Evolutionary conservation across 2,329 filamentous ascomycete genomes (phyloP).

Genomic region (Zymoseptoria brevis): DNA sequence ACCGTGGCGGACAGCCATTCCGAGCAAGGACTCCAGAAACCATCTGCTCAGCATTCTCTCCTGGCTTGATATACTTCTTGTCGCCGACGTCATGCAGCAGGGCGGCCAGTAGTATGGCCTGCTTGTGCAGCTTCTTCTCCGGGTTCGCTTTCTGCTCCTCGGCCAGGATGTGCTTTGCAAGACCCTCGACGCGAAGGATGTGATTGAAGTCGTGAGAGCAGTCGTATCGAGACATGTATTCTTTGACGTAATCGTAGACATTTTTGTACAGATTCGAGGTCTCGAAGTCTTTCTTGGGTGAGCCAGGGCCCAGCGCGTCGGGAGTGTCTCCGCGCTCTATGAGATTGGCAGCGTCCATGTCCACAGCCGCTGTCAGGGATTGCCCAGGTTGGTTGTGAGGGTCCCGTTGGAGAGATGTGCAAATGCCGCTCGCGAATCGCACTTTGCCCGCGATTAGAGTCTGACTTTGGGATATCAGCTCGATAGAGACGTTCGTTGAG

Average conservation of each 20-base stretch:
- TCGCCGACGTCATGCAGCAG: constrained; percentile 86
- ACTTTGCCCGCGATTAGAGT: neutral
- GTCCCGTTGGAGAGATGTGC: neutral
- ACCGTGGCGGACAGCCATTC: constrained; percentile 47
- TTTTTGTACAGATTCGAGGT: constrained; percentile 24
- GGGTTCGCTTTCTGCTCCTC: constrained; percentile 20
- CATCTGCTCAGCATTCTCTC: constrained; percentile 48
- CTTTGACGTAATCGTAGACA: constrained; percentile 53
- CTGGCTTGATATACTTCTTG: constrained; percentile 60
- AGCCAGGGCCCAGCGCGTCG: neutral
- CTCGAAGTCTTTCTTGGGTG: constrained; percentile 20
- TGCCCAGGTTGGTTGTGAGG: neutral
- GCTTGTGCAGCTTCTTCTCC: constrained; percentile 19
- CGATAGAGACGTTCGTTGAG: neutral
- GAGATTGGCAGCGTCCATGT: neutral
- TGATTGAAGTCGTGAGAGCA: constrained; percentile 83
- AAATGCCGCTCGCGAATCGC: neutral
- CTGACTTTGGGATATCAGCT: neutral
- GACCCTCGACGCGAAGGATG: constrained; percentile 68
- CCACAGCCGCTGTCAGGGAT: neutral
- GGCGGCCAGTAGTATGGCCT: constrained; percentile 25
- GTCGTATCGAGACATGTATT: constrained; percentile 72
- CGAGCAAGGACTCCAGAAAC: constrained; percentile 49
- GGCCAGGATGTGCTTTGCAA: constrained; percentile 58
- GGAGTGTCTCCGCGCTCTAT: neutral